These are phyloP conservation scores for Yamagishiella unicocca DNA, from an alignment of 139 green algal species.

Conservation along the genomic window DNA sequence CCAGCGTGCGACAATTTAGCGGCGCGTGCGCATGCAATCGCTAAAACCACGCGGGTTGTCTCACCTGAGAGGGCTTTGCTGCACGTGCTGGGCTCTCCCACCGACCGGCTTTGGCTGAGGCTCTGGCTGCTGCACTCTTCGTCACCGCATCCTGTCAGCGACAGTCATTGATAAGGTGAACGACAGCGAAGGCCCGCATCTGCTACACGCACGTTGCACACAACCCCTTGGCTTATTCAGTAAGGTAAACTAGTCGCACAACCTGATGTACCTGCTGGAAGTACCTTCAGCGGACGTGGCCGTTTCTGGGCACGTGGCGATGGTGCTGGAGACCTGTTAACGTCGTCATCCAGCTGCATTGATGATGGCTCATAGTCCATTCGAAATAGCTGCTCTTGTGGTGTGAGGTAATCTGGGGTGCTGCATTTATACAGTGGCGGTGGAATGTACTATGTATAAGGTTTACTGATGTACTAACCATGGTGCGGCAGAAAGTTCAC, in stretches of 20 bases:
- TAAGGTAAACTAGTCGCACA: neutral
- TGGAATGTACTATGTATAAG: too few relatives aligned
- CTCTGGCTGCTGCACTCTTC: slow-evolving; percentile 61
- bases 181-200: too few relatives aligned
- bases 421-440: slow-evolving; percentile 28
- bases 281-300: slow-evolving; percentile 22
- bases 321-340: slow-evolving; percentile 47
- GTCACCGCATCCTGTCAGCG: slow-evolving; percentile 21
- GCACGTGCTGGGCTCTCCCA: slow-evolving; percentile 57
- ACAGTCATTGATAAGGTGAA: too few relatives aligned
- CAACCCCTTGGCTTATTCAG: neutral
- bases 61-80: slow-evolving; percentile 54
- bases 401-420: slow-evolving; percentile 67
- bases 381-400: slow-evolving; percentile 69
- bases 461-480: neutral
- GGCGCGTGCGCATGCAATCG: too few relatives aligned
- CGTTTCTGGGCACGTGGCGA: slow-evolving; percentile 56
- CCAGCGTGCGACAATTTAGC: too few relatives aligned
- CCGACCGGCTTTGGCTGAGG: slow-evolving; percentile 53
- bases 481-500: neutral
- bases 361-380: slow-evolving; percentile 61
- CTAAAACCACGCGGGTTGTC: too few relatives aligned
- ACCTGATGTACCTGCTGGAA: neutral
- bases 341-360: slow-evolving; percentile 37
- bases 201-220: too few relatives aligned